phyloP scores from a whole-genome alignment of 352 stramenopile genomes.

The Nothophytophthora sp. region DNA sequence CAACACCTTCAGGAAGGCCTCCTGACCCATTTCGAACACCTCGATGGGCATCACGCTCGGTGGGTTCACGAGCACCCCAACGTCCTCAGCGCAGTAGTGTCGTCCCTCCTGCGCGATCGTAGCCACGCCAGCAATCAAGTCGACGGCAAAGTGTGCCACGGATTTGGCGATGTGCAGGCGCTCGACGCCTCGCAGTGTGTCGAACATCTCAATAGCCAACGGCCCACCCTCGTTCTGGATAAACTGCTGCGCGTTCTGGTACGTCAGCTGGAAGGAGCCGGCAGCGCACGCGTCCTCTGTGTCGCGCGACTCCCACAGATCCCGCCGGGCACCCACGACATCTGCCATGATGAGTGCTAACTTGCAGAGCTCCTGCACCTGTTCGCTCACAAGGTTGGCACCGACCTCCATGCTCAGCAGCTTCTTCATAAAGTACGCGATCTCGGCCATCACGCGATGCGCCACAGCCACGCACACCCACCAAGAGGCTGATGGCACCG shows the following conservation, averaged over 20 bases:
- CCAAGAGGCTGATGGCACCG: constrained; percentile 52
- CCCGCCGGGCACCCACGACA: constrained; percentile 41
- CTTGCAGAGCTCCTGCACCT: constrained; percentile 58
- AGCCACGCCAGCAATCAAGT: constrained; percentile 41
- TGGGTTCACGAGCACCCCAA: constrained; percentile 40
- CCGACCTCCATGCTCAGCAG: constrained; percentile 43
- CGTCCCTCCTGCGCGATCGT: constrained; percentile 48
- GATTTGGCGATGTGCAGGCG: constrained; percentile 48
- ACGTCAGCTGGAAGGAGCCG: constrained; percentile 53
- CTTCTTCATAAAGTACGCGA: constrained; percentile 62
- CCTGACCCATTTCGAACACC: constrained; percentile 56
- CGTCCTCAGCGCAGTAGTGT: constrained; percentile 44
- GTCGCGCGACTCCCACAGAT: constrained; percentile 40
- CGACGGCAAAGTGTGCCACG: constrained; percentile 47
- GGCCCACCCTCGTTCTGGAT: constrained; percentile 60
- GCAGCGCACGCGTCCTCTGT: constrained; percentile 31
- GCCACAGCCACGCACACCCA: constrained; percentile 54
- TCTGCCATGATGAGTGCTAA: constrained; percentile 56
- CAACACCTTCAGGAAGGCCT: constrained; percentile 47
- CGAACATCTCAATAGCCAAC: constrained; percentile 60
- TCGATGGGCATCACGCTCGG: constrained; percentile 47
- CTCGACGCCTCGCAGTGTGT: constrained; percentile 45
- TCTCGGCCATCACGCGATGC: constrained; percentile 54
- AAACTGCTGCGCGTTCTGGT: constrained; percentile 59
- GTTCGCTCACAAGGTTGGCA: constrained; percentile 32